Percentiles rank a stretch among this genome's conserved stretches.
Conservation (phyloP, 2,329 filamentous ascomycete species). For the Alternaria consortialis region DNA sequence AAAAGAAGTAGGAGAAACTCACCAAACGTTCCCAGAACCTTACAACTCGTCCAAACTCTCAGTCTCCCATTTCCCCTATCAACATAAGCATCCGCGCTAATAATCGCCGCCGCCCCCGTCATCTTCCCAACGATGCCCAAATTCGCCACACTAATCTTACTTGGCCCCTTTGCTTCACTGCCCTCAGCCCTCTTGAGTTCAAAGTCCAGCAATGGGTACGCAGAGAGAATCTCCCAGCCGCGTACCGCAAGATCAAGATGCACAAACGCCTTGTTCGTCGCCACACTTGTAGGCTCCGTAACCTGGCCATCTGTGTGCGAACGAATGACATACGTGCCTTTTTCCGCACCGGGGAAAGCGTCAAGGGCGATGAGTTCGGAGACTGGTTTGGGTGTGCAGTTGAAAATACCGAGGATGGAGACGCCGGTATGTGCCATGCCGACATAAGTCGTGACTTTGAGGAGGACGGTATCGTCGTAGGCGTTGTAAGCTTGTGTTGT, state of each 20-base stretch:
- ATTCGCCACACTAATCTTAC: conserved; percentile 67
- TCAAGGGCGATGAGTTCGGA: conserved; percentile 75
- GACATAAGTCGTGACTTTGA: conserved; percentile 83
- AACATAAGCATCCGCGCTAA: conserved; percentile 67
- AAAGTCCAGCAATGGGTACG: conserved; percentile 72
- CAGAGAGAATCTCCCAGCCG: conserved; percentile 84
- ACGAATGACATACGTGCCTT: conserved; percentile 73
- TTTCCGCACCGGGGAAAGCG: conserved; percentile 75
- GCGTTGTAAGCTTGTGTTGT: conserved; percentile 76
- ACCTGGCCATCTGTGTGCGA: conserved; percentile 74
- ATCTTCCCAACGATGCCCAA: conserved; percentile 87
- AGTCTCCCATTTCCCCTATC: conserved; percentile 67
- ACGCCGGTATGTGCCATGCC: conserved; percentile 73
- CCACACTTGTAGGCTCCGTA: conserved; percentile 60
- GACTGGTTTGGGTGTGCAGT: conserved; percentile 70
- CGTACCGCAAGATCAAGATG: conserved; percentile 68
- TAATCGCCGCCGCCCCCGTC: conserved; percentile 83
- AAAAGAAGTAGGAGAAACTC: conserved; percentile 35
- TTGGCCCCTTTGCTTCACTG: conserved; percentile 38
- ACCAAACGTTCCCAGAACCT: conserved; percentile 80
- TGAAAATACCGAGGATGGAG: conserved; percentile 85
- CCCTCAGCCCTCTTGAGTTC: conserved; percentile 51
- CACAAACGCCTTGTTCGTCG: conserved; percentile 62
- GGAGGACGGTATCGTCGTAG: conserved; percentile 75
- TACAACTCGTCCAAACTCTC: conserved; percentile 73